Evolutionary conservation across 495 filamentous ascomycete genomes (phyloP).

Genomic region (Glutinoglossum americanum): DNA sequence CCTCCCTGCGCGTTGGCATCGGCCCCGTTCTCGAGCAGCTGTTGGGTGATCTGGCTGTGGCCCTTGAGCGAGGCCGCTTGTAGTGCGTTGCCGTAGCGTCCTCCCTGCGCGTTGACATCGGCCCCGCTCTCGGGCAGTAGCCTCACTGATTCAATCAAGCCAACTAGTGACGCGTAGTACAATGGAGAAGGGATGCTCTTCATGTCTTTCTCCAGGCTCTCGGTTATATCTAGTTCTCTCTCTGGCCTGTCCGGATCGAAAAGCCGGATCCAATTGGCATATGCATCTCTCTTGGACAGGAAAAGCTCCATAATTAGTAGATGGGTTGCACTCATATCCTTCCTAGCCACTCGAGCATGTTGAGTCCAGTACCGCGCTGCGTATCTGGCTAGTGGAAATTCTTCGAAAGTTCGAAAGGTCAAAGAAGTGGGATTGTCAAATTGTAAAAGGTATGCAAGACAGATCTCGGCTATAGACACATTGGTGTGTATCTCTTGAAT

Average conservation of each 20-base stretch:
- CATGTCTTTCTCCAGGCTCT: background rate
- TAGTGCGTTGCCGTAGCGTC: background rate
- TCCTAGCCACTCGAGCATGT: background rate
- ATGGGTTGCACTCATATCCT: background rate
- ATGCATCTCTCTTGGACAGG: background rate
- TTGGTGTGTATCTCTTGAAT: constrained; percentile 8
- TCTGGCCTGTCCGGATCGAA: background rate
- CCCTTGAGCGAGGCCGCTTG: background rate
- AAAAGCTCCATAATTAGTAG: background rate
- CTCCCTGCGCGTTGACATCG: background rate
- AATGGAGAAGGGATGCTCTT: background rate
- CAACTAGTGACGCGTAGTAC: background rate
- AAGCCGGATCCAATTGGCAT: constrained; percentile 1
- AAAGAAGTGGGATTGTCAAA: constrained; percentile 3
- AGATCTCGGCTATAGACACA: constrained; percentile 10
- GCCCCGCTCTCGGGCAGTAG: background rate
- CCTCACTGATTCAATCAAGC: background rate
- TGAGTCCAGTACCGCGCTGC: background rate
- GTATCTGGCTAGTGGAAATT: constrained; percentile 8
- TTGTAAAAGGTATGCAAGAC: background rate
- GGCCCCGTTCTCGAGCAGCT: background rate
- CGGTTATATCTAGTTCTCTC: no score
- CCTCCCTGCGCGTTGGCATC: background rate
- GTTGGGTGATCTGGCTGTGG: constrained; percentile 3
- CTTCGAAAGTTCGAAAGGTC: background rate